These are phyloP conservation scores for Cokeromyces recurvatus DNA, from an alignment of 371 early-diverging fungal species.

Conservation along the genomic window DNA sequence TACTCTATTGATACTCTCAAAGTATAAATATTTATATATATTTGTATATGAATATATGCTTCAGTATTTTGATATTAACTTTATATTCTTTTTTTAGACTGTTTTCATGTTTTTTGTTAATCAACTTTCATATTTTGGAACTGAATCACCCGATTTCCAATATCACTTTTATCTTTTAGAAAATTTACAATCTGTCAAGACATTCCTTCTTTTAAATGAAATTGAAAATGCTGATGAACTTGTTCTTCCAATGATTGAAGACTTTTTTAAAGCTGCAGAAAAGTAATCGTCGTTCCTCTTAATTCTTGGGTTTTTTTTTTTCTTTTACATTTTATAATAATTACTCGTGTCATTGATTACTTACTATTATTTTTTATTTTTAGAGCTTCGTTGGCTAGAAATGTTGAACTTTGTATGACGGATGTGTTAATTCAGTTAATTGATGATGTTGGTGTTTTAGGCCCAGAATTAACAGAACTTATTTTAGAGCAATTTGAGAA, in stretches of 20 bases:
- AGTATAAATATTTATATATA: constrained; percentile 75
- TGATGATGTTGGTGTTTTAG: constrained; percentile 68
- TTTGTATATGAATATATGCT: too few relatives aligned
- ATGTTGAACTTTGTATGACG: constrained; percentile 73
- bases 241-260: constrained; percentile 8
- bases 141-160: constrained; percentile 57
- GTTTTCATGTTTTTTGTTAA: constrained; percentile 78
- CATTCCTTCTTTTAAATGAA: constrained; percentile 65
- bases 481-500: constrained; percentile 75
- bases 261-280: constrained; percentile 18
- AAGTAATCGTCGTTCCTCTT: constrained; percentile 14
- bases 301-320: too few relatives aligned
- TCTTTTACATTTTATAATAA: too few relatives aligned
- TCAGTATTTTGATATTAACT: too few relatives aligned
- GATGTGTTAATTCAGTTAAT: constrained; percentile 82
- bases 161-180: constrained; percentile 82
- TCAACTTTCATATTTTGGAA: constrained; percentile 64
- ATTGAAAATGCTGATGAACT: constrained; percentile 26
- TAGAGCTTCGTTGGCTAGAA: constrained; percentile 67
- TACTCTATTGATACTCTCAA: constrained; percentile 56
- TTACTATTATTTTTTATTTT: not conserved
- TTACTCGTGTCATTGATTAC: not conserved
- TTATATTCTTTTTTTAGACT: constrained; percentile 33
- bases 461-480: constrained; percentile 75
- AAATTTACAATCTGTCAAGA: constrained; percentile 80